These are phyloP conservation scores for Alternaria triticina DNA, from an alignment of 2,329 filamentous ascomycete genomes.

Conservation along the genomic window DNA sequence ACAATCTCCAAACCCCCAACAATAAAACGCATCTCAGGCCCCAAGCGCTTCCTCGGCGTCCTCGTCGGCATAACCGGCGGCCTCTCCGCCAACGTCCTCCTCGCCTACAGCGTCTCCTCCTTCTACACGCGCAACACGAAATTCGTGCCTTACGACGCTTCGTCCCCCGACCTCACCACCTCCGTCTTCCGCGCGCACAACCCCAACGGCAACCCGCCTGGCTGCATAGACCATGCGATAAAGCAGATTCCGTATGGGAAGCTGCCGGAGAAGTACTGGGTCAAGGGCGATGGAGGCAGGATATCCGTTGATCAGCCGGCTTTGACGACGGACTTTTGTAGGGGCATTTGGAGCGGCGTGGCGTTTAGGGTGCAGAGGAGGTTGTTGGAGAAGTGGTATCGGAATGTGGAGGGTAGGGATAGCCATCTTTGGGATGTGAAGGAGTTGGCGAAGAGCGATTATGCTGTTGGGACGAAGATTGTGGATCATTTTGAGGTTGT, in stretches of 20 bases:
- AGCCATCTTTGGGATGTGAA: constrained; percentile 45
- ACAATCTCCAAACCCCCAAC: constrained; percentile 43
- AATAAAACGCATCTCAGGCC: constrained; percentile 38
- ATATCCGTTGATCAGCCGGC: constrained; percentile 35
- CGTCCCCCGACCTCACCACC: constrained; percentile 34
- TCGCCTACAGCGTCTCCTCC: constrained; percentile 45
- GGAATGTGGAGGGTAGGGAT: constrained; percentile 38
- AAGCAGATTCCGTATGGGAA: constrained; percentile 44
- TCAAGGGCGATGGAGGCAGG: constrained; percentile 10
- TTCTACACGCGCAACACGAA: constrained; percentile 45
- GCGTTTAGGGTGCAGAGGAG: constrained; percentile 46
- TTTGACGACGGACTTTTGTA: constrained; percentile 47
- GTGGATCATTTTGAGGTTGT: constrained; percentile 53
- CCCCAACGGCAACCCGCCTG: constrained; percentile 40
- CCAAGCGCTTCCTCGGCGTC: constrained; percentile 40
- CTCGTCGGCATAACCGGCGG: constrained; percentile 41
- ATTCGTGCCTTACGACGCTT: constrained; percentile 45
- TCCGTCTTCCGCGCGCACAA: constrained; percentile 36
- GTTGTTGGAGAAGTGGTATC: constrained; percentile 46
- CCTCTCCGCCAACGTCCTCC: constrained; percentile 33
- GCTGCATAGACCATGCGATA: constrained; percentile 47
- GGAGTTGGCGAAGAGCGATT: constrained; percentile 41
- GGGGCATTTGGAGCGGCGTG: constrained; percentile 47
- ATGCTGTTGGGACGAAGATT: constrained; percentile 46
- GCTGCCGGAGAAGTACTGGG: constrained; percentile 33